Conservation (phyloP, 1,284 basidiomycete genomes). For the Cerrena zonata region DNA sequence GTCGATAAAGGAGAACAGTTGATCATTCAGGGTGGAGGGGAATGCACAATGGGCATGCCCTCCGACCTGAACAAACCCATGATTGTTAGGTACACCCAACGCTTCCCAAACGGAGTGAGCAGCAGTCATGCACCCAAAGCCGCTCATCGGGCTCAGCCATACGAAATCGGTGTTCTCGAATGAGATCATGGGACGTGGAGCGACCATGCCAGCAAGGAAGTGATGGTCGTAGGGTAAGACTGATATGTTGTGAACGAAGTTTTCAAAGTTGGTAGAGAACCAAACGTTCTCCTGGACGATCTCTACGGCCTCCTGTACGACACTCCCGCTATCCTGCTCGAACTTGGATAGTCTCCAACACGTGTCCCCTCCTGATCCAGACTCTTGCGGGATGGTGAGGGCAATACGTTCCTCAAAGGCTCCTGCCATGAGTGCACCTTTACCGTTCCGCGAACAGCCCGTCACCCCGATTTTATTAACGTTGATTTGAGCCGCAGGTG, state of each 20-base stretch:
- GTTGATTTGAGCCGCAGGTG: conserved; percentile 40
- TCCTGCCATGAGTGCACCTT: too few relatives aligned
- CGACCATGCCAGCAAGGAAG: conserved; percentile 42
- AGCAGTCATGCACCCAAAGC: conserved; percentile 45
- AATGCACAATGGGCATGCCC: conserved; percentile 48
- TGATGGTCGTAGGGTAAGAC: conserved; percentile 50
- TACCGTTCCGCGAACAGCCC: conserved; percentile 51
- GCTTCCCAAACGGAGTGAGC: conserved; percentile 44
- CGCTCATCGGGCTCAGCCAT: conserved; percentile 44
- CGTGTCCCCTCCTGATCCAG: conserved; percentile 49
- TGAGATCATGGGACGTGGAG: too few relatives aligned
- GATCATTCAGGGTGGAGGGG: conserved; percentile 36
- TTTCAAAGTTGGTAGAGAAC: too few relatives aligned
- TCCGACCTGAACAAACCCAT: conserved; percentile 47
- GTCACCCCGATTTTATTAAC: conserved; percentile 43
- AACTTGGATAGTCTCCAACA: conserved; percentile 50
- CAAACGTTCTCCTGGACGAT: conserved; percentile 49
- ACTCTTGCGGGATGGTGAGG: too few relatives aligned
- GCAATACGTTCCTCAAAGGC: conserved; percentile 50
- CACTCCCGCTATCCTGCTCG: conserved; percentile 31
- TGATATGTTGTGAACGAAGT: too few relatives aligned
- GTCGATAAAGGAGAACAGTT: conserved; percentile 46
- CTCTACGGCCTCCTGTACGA: conserved; percentile 44
- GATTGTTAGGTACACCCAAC: conserved; percentile 37
- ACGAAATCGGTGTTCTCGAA: conserved; percentile 48